These are phyloP conservation scores for Rhizopogon roseolus DNA, from an alignment of 768 basidiomycete genomes.

Conservation along the genomic window DNA sequence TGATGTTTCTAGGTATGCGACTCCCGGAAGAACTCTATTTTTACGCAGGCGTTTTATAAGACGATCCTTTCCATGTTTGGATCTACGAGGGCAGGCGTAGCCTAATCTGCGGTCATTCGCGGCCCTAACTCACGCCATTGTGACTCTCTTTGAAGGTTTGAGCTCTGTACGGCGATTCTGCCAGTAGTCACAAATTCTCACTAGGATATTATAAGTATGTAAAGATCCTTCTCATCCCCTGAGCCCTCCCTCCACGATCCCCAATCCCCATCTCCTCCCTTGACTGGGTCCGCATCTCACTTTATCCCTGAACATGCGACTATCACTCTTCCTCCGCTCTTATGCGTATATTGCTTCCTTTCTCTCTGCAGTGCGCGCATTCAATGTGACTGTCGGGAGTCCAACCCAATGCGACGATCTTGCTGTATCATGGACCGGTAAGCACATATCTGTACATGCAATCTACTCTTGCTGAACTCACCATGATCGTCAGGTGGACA, in stretches of 20 bases:
- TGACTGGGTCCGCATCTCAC: not conserved
- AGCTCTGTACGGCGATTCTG: too few species aligned
- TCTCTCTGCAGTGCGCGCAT: constrained; percentile 20
- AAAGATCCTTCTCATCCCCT: not conserved
- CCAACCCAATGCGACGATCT: constrained; percentile 61
- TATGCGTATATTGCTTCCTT: constrained; percentile 16
- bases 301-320: constrained; percentile 19
- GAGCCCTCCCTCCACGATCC: not conserved
- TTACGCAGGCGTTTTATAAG: not conserved
- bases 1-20: too few species aligned
- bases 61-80: too few species aligned
- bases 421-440: constrained; percentile 58
- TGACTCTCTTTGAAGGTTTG: too few species aligned
- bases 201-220: not conserved
- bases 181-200: not conserved
- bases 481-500: constrained; percentile 41
- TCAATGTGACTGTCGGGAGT: constrained; percentile 45
- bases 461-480: not conserved
- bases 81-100: too few species aligned
- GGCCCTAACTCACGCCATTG: too few species aligned
- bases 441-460: constrained; percentile 5
- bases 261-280: not conserved
- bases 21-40: not conserved
- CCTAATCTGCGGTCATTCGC: too few species aligned
- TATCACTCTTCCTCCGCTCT: constrained; percentile 16